Evolutionary conservation across 768 basidiomycete species (phyloP).

Genomic region (Boletus huronensis): DNA sequence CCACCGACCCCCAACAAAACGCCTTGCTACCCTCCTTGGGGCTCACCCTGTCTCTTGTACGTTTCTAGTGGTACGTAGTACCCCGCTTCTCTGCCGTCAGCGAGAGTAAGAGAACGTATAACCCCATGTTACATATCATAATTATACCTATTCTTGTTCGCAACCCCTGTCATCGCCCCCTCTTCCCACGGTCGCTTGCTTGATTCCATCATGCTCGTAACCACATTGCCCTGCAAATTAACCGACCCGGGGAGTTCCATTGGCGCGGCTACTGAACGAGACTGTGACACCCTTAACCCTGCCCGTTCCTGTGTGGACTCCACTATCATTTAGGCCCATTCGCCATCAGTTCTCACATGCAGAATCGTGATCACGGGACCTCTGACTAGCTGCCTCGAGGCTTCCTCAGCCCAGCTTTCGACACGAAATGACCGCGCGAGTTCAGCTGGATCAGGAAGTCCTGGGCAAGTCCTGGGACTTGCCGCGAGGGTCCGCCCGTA

Average conservation of each 20-base stretch:
- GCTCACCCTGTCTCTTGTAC: neutral
- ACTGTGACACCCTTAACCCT: conserved; percentile 24
- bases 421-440: conserved; percentile 33
- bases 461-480: conserved; percentile 10
- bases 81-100: neutral
- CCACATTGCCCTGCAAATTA: conserved; percentile 9
- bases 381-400: conserved; percentile 27
- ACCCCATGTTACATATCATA: neutral
- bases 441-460: conserved; percentile 7
- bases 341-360: conserved; percentile 13
- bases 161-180: neutral
- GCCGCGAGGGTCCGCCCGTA: neutral
- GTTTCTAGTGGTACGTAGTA: neutral
- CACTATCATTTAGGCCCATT: conserved; percentile 4
- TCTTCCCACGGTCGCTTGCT: conserved; percentile 9
- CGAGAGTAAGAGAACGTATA: neutral
- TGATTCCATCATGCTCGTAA: conserved; percentile 6
- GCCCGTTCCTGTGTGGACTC: conserved; percentile 21
- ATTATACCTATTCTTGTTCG: neutral
- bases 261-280: neutral
- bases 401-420: conserved; percentile 15
- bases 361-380: conserved; percentile 24
- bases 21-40: neutral
- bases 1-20: neutral
- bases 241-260: conserved; percentile 22